These are phyloP conservation scores for Lactarius hatsudake DNA, from an alignment of 768 basidiomycete genomes.

Conservation along the genomic window DNA sequence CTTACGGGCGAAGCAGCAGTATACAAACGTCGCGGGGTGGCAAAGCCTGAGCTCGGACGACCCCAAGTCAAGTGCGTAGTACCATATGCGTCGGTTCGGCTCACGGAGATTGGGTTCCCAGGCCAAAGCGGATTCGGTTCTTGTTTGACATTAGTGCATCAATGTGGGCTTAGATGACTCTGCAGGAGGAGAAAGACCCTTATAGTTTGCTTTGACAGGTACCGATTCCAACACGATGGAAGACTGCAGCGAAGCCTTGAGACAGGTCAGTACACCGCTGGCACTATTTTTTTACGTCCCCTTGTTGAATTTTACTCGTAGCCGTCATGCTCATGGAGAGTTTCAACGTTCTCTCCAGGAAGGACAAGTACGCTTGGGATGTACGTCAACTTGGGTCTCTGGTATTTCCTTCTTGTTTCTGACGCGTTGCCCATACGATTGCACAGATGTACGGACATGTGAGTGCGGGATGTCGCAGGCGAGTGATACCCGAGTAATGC, in stretches of 20 bases:
- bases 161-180: conserved; percentile 42
- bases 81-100: neutral
- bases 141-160: conserved; percentile 70
- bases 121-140: conserved; percentile 66
- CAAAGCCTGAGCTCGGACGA: conserved; percentile 63
- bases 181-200: neutral
- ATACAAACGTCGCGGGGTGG: conserved; percentile 68
- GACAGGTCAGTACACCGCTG: conserved; percentile 44
- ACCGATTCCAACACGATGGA: conserved; percentile 72
- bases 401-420: conserved; percentile 3
- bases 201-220: conserved; percentile 40
- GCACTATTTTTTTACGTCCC: too few species aligned
- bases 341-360: conserved; percentile 57
- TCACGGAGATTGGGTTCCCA: conserved; percentile 28
- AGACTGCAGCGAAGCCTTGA: conserved; percentile 61
- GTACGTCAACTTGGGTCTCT: conserved; percentile 41
- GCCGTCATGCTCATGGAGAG: conserved; percentile 78
- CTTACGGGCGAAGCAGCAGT: conserved; percentile 67
- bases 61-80: conserved; percentile 60
- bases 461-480: conserved; percentile 31
- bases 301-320: conserved; percentile 26
- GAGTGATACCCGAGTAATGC: neutral
- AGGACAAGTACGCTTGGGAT: conserved; percentile 78
- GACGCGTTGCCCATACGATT: neutral
- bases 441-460: conserved; percentile 65